phyloP scores from a whole-genome alignment of 768 basidiomycete species.

The Rhodotorula diobovata region DNA sequence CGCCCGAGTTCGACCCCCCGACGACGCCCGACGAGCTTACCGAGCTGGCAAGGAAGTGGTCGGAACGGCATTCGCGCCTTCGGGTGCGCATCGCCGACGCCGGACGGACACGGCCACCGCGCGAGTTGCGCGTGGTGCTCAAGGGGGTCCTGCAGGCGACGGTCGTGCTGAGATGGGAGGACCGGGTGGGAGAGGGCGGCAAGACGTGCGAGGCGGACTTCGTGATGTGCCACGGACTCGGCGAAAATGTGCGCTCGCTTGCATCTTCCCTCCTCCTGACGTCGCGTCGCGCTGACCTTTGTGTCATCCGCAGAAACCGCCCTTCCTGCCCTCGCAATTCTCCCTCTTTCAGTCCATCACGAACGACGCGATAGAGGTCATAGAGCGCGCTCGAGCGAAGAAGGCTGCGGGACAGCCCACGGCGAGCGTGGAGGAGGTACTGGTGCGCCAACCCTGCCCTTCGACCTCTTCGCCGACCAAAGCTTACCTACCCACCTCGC shows the following conservation, averaged over 20 bases:
- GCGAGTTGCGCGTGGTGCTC: not conserved
- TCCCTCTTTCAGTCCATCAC: conserved; percentile 24
- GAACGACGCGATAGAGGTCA: conserved; percentile 3
- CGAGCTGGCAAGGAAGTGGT: not conserved
- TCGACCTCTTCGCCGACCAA: not conserved
- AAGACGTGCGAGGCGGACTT: conserved; percentile 3
- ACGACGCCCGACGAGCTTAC: not conserved
- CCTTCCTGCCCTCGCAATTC: conserved; percentile 11
- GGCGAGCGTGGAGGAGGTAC: conserved; percentile 12
- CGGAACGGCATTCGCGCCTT: not conserved
- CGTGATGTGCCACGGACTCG: not conserved
- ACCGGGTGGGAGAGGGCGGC: not conserved
- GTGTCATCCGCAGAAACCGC: conserved; percentile 1
- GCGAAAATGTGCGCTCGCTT: conserved; percentile 2
- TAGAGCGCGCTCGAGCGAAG: not conserved
- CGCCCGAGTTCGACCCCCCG: not conserved
- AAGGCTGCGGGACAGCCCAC: not conserved
- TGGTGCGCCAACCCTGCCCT: not conserved
- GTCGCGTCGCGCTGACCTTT: not conserved
- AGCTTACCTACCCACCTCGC: not conserved
- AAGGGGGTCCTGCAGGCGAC: not conserved
- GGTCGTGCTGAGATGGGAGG: conserved; percentile 9
- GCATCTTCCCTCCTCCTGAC: too few relatives aligned
- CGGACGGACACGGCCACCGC: not conserved
- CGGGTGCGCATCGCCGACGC: not conserved